Evolutionary conservation across 345 rosid species (phyloP).

Genomic region (Hibiscus mutabilis): DNA sequence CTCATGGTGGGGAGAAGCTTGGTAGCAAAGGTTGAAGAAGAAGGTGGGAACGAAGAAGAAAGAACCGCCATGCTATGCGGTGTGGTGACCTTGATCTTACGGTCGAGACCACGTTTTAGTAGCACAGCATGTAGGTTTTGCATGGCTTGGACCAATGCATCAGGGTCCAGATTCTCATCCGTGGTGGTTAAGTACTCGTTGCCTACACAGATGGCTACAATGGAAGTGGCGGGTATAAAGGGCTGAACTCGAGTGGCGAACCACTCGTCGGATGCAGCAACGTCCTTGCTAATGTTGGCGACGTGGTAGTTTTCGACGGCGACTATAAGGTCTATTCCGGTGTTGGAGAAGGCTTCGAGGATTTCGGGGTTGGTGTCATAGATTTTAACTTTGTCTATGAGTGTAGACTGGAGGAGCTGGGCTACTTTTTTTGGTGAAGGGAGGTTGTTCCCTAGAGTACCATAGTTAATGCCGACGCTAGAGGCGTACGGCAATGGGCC

Average conservation of each 20-base stretch:
- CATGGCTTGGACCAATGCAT: conserved; percentile 44
- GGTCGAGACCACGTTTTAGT: conserved; percentile 43
- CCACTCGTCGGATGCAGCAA: conserved; percentile 48
- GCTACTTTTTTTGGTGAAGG: conserved; percentile 59
- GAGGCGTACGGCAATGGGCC: conserved; percentile 4
- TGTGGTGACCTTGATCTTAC: conserved; percentile 56
- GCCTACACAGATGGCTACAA: conserved; percentile 46
- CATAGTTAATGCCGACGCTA: conserved; percentile 54
- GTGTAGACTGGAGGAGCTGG: conserved; percentile 56
- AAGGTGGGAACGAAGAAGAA: conserved; percentile 56
- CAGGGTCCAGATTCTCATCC: conserved; percentile 34
- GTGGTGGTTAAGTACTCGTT: conserved; percentile 52
- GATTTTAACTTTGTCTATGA: conserved; percentile 59
- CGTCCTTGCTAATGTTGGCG: conserved; percentile 35
- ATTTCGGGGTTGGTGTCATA: conserved; percentile 60
- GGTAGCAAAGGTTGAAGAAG: conserved; percentile 42
- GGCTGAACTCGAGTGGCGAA: conserved; percentile 40
- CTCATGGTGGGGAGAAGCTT: conserved; percentile 44
- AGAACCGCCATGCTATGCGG: conserved; percentile 65
- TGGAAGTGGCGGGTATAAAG: conserved; percentile 53
- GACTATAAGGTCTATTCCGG: conserved; percentile 55
- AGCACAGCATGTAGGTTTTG: conserved; percentile 48
- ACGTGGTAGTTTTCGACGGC: conserved; percentile 50
- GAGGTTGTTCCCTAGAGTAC: conserved; percentile 61
- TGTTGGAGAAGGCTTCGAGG: conserved; percentile 56